Evolutionary conservation across 208 protist species (phyloP).

Genomic region (Trypanosoma conorhini): DNA sequence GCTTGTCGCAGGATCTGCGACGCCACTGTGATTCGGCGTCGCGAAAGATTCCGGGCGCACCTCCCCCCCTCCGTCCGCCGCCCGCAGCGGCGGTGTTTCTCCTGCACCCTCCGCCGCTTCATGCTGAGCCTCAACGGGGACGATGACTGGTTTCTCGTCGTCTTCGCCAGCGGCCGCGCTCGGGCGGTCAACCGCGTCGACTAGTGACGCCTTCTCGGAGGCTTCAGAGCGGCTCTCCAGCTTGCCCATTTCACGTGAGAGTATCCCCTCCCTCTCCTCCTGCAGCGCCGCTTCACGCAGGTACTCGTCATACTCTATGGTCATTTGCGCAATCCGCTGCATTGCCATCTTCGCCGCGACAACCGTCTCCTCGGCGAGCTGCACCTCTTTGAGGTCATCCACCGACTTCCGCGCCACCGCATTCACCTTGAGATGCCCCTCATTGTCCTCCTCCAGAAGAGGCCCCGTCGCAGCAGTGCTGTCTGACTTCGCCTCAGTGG

Average conservation of each 20-base stretch:
- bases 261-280: conserved; percentile 2
- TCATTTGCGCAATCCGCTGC: conserved; percentile 6
- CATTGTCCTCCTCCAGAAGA: conserved; percentile 26
- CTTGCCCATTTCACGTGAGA: neutral
- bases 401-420: conserved; percentile 7
- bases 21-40: neutral
- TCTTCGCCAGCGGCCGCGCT: neutral
- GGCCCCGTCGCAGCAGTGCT: neutral
- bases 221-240: neutral
- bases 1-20: neutral
- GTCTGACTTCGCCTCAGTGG: neutral
- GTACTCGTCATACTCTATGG: conserved; percentile 12
- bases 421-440: conserved; percentile 21
- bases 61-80: neutral
- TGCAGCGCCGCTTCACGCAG: conserved; percentile 13
- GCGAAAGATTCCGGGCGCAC: neutral
- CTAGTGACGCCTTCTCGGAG: neutral
- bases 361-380: conserved; percentile 22
- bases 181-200: neutral
- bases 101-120: neutral
- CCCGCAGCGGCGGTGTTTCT: neutral
- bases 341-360: conserved; percentile 26
- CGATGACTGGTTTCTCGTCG: neutral
- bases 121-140: neutral
- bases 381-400: conserved; percentile 11